Conservation (phyloP, 176 grass and related monocot species). For the Phoenix dactylifera region DNA sequence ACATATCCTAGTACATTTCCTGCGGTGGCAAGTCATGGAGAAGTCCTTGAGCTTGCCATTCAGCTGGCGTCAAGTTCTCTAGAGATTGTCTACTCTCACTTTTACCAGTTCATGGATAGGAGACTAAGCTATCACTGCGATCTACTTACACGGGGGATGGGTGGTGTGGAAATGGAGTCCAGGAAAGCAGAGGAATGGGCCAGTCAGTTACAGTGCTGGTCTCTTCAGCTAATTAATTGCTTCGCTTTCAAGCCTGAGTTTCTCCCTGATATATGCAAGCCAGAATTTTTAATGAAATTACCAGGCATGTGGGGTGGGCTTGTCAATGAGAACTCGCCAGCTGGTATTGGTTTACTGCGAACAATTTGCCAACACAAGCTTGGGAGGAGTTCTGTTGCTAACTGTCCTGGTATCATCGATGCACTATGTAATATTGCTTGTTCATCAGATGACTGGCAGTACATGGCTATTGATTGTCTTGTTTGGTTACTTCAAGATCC, state of each 20-base stretch:
- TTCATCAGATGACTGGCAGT: constrained; percentile 99
- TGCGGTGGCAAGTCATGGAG: constrained; percentile 78
- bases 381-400: constrained; percentile 69
- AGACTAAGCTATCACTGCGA: constrained; percentile 92
- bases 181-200: constrained; percentile 99
- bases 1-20: constrained; percentile 86
- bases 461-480: constrained; percentile 98
- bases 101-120: constrained; percentile 81
- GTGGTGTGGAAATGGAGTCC: constrained; percentile 93
- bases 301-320: constrained; percentile 99
- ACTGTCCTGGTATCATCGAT: constrained; percentile 58
- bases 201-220: constrained; percentile 98
- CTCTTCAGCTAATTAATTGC: constrained; percentile 95
- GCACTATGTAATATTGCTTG: constrained; percentile 93
- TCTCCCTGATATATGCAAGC: constrained; percentile 85
- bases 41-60: constrained; percentile 95
- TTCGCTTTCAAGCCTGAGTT: constrained; percentile 98
- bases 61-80: constrained; percentile 88
- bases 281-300: constrained; percentile 76
- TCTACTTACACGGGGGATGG: constrained; percentile 96
- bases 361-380: constrained; percentile 92
- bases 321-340: constrained; percentile 96
- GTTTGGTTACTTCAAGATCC: constrained; percentile 89
- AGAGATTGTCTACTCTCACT: constrained; percentile 98
- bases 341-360: constrained; percentile 86